Evolutionary conservation across 192 early-diverging fungal genomes (phyloP), one percentile per base, ranked within the genome.

Genomic region (Umbelopsis vinacea): DNA sequence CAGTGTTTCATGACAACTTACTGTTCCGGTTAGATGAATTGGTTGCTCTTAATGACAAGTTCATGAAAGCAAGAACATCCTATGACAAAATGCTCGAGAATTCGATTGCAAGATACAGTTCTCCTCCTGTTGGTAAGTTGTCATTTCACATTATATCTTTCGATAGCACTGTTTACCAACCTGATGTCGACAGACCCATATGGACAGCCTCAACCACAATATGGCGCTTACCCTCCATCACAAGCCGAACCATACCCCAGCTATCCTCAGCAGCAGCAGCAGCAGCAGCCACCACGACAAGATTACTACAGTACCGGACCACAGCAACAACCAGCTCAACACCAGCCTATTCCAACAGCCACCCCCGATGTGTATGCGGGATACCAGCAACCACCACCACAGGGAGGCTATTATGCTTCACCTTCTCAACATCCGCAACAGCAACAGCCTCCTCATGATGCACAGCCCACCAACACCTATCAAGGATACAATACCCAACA

Each of bases 51-150:
- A 92, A 91, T 73, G 90, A 94, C 38, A 89, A 92, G 68, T 93
- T 94, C 57, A 79, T 86, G 21, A 76, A 83, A 21, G 92, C 94
- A 22, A 83, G 88, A 52, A 70, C 84, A 22, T 89, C 91, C 8
- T 96, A 96, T 60, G 92, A 94, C 50, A 75, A 79, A 66, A 82
- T 94, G 74, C 86, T 92, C 79, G 86, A 91, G 53, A 85, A 83
- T 19, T 87, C 86, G 0, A 76, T 92, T 71, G 84, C 84, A 15
- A 88, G 85, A 69, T 90, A 90, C 45, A 81, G 76, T 50, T 74
- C 81, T 46, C 70, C 80, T 11, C 67, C 72, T 38, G 73, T 68
- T 38, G 48, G 46, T 71, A 55, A 68, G 10, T 70, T 37, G 29
- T 60, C 17, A 52, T 21, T 54, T 22, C n/a, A n/a, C n/a, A n/a